Base-by-base conservation (phyloP, 805 yeast species). In the Wickerhamiella brachini region DNA sequence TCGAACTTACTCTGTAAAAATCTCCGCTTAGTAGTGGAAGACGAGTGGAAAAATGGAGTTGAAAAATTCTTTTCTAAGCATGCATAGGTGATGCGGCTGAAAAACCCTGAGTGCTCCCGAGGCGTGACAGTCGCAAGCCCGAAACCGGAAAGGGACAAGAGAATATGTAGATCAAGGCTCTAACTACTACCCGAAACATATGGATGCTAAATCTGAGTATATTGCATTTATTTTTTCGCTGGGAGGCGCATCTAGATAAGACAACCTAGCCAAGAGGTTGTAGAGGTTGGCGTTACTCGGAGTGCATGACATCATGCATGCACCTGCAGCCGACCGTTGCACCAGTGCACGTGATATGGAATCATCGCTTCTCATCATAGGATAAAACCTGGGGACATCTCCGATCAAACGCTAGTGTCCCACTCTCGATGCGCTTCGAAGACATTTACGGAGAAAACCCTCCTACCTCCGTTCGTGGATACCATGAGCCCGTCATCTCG, bases 401-500 rank as follows among this genome's bases (percentile, higher is more conserved):
- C 20, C 20, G 7, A 15, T 37, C 5, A 13, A 17, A n/a, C 6
- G 6, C 20, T 13, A n/a, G 20, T 37, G 9, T 37, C 41, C n/a
- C 41, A 37, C 15, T 12, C 15, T 37, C 18, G 41, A 37, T 37
- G 41, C 41, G 20, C n/a, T 37, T 37, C 20, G 41, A 37, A 13
- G 41, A 37, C 17, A 13, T 37, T 17, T 37, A 37, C 41, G 41
- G 41, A 37, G 41, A 37, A 9, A 37, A 37, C 9, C 41, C 41
- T n/a, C 41, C 41, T n/a, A 37, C 41, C 17, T 37, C 41, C 15
- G 17, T 17, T 17, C 41, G 20, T 15, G 50, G 18, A n/a, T 54
- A 52, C 43, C 38, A 50, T 13, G 50, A 47, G 26, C 48, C 46
- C 15, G 45, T 45, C 1, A 42, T 52, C 8, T 22, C 51, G 13